phyloP scores from a whole-genome alignment of 2,329 filamentous ascomycete genomes.

The Xylariaceae sp. region DNA sequence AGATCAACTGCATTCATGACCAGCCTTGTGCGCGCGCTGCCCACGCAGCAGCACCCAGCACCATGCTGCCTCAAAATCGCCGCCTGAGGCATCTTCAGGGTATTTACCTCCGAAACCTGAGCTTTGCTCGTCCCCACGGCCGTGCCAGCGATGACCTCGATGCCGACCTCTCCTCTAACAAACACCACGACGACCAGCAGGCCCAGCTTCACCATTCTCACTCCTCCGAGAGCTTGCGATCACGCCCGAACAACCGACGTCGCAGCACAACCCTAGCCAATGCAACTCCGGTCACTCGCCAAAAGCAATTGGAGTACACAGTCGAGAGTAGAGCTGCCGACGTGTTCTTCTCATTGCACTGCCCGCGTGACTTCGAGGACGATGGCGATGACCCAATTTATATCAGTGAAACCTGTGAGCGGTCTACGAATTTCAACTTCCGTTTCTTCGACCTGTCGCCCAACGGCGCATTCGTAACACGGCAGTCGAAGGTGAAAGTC shows the following conservation, averaged over 20 bases:
- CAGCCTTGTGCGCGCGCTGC: slow-evolving; percentile 20
- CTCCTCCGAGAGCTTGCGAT: slow-evolving; percentile 49
- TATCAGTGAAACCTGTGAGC: slow-evolving; percentile 75
- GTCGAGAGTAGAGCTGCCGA: slow-evolving; percentile 73
- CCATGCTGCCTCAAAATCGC: slow-evolving; percentile 68
- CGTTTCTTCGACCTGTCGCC: slow-evolving; percentile 72
- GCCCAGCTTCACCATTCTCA: slow-evolving; percentile 50
- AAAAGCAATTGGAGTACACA: slow-evolving; percentile 72
- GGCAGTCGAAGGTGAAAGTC: slow-evolving; percentile 60
- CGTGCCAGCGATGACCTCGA: slow-evolving; percentile 77
- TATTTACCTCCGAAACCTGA: slow-evolving; percentile 81
- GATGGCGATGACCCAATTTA: slow-evolving; percentile 73
- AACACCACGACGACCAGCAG: slow-evolving; percentile 43
- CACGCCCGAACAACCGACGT: slow-evolving; percentile 33
- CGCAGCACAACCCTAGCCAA: slow-evolving; percentile 47
- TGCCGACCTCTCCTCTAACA: slow-evolving; percentile 65
- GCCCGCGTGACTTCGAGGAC: slow-evolving; percentile 21
- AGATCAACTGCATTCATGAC: slow-evolving; percentile 11
- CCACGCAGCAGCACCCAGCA: slow-evolving; percentile 24
- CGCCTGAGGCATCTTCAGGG: slow-evolving; percentile 83
- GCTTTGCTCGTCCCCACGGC: slow-evolving; percentile 54
- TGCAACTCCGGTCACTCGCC: slow-evolving; percentile 48
- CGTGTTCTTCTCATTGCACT: slow-evolving; percentile 83
- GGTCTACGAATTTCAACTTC: slow-evolving; percentile 89
- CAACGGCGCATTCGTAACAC: slow-evolving; percentile 59